These are phyloP conservation scores for Biscutella laevigata DNA, from an alignment of 441 rosid species.

Conservation along the genomic window DNA sequence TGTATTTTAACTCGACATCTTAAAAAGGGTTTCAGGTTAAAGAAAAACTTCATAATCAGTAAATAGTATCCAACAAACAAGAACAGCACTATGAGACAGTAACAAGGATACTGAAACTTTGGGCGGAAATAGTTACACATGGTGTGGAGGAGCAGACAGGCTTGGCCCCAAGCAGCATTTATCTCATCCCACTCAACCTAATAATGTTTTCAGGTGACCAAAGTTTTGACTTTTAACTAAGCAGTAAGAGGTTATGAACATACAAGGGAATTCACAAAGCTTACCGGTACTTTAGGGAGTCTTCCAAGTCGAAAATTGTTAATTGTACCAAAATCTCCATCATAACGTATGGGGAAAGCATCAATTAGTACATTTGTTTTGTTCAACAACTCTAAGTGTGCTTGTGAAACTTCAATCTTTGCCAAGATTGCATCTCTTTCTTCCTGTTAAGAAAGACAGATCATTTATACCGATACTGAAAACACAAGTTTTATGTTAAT, in stretches of 20 bases:
- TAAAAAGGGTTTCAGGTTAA: slow-evolving; percentile 29
- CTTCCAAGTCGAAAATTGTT: slow-evolving; percentile 95
- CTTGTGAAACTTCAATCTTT: slow-evolving; percentile 91
- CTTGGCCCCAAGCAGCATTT: slow-evolving; percentile 99
- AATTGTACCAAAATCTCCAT: slow-evolving; percentile 98
- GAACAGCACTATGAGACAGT: background rate
- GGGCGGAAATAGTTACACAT: slow-evolving; percentile 94
- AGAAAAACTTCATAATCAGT: slow-evolving; percentile 24
- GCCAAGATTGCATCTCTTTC: slow-evolving; percentile 94
- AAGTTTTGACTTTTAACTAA: slow-evolving; percentile 3
- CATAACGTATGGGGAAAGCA: slow-evolving; percentile 87
- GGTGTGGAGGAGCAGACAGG: slow-evolving; percentile 93
- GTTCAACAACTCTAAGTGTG: slow-evolving; percentile 87
- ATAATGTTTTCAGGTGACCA: slow-evolving; percentile 22
- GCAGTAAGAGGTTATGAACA: background rate
- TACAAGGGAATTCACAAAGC: slow-evolving; percentile 4
- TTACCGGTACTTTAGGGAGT: slow-evolving; percentile 83
- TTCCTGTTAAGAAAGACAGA: slow-evolving; percentile 46
- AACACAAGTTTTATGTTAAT: background rate
- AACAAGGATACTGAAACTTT: slow-evolving; percentile 82
- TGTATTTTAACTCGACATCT: slow-evolving; percentile 85
- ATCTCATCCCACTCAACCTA: slow-evolving; percentile 99
- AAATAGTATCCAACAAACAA: slow-evolving; percentile 3
- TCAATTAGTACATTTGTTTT: slow-evolving; percentile 76
- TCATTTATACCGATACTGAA: slow-evolving; percentile 10